phyloP scores from a whole-genome alignment of 129 eudicot species.

The Helianthus annuus region DNA sequence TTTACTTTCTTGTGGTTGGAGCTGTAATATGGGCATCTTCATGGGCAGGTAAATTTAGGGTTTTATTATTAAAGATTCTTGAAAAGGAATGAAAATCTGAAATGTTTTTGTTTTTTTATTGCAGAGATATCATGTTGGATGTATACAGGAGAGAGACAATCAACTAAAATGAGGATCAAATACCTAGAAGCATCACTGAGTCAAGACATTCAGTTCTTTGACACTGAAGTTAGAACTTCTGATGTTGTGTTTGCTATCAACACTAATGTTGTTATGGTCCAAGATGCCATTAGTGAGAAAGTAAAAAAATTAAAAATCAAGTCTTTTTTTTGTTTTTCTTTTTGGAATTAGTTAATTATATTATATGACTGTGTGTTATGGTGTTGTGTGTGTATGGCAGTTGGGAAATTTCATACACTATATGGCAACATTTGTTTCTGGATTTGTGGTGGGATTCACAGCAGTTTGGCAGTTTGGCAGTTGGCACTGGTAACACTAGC shows the following conservation, averaged over 20 bases:
- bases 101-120: conserved; percentile 21
- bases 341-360: conserved; percentile 2
- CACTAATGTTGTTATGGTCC: conserved; percentile 96
- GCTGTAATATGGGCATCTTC: conserved; percentile 99
- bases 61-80: conserved; percentile 74
- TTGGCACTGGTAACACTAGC: conserved; percentile 84
- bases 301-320: conserved; percentile 58
- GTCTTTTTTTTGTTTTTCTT: neutral
- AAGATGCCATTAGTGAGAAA: conserved; percentile 99
- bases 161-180: conserved; percentile 95
- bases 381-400: conserved; percentile 49
- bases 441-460: conserved; percentile 93
- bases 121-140: conserved; percentile 99
- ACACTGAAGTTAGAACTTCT: conserved; percentile 90
- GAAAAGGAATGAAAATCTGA: conserved; percentile 25
- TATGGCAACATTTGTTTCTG: conserved; percentile 89
- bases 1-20: conserved; percentile 96
- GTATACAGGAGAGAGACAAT: conserved; percentile 99
- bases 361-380: conserved; percentile 22
- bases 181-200: conserved; percentile 90
- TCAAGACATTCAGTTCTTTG: conserved; percentile 94
- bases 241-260: conserved; percentile 93
- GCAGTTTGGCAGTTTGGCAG: conserved; percentile 99
- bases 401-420: conserved; percentile 93
- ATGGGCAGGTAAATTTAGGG: conserved; percentile 96